Conservation (phyloP, 208 protist genomes). For the Wallacemonas sp. region DNA sequence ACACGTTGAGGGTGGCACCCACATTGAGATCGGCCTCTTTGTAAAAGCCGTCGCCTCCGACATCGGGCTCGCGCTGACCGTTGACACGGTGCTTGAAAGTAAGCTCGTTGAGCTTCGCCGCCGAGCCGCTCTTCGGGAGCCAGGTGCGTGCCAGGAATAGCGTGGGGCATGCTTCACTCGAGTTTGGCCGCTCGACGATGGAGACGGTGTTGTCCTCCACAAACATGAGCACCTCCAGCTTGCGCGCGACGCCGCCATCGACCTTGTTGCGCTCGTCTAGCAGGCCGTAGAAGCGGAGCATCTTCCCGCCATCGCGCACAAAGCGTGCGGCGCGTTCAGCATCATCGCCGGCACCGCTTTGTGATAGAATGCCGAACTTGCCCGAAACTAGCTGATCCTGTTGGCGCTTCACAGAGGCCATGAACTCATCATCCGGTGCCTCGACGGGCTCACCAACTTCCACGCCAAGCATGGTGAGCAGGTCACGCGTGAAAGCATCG, state of each 20-base stretch:
- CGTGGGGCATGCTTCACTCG: conserved; percentile 86
- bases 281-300: conserved; percentile 95
- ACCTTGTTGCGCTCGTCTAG: conserved; percentile 60
- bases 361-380: conserved; percentile 64
- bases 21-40: conserved; percentile 81
- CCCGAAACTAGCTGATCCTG: conserved; percentile 48
- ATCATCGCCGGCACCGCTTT: conserved; percentile 64
- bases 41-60: conserved; percentile 76
- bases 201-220: conserved; percentile 95
- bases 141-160: conserved; percentile 85
- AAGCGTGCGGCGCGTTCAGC: conserved; percentile 77
- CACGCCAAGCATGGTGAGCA: conserved; percentile 81
- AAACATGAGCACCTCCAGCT: conserved; percentile 94
- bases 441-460: conserved; percentile 44
- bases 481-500: conserved; percentile 92
- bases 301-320: conserved; percentile 92
- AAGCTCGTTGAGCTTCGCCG: conserved; percentile 72
- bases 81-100: conserved; percentile 85
- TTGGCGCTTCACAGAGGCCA: conserved; percentile 45
- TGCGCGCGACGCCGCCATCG: conserved; percentile 68
- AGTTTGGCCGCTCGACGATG: conserved; percentile 88
- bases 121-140: conserved; percentile 76
- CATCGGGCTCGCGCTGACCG: conserved; percentile 71
- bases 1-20: conserved; percentile 78
- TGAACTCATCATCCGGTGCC: conserved; percentile 75